These are phyloP conservation scores for Boletus bicolor DNA, from an alignment of 768 basidiomycete genomes.

Conservation along the genomic window DNA sequence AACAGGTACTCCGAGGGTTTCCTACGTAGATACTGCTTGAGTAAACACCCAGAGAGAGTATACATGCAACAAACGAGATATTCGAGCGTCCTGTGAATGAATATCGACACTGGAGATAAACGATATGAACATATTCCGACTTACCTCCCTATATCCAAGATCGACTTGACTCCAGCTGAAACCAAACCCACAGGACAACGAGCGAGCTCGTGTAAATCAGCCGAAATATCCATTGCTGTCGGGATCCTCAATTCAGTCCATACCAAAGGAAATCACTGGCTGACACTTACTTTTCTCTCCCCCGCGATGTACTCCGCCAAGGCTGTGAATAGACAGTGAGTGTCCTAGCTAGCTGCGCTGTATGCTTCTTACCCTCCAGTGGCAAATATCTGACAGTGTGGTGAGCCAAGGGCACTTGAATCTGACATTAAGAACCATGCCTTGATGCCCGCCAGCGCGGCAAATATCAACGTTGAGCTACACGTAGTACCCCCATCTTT, in stretches of 20 bases:
- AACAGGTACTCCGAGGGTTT: conserved; percentile 93
- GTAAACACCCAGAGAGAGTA: not conserved
- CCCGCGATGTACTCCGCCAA: conserved; percentile 83
- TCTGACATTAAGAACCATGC: conserved; percentile 30
- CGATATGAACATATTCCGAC: not conserved
- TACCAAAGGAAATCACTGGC: not conserved
- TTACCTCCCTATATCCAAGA: conserved; percentile 85
- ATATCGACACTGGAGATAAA: not conserved
- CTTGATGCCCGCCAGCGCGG: conserved; percentile 84
- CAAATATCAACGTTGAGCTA: conserved; percentile 69
- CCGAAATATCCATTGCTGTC: conserved; percentile 90
- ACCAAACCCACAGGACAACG: conserved; percentile 89
- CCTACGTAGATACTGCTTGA: conserved; percentile 43
- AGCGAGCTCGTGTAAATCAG: conserved; percentile 86
- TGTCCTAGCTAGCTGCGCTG: not conserved
- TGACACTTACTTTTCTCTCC: conserved; percentile 56
- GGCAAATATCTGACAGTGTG: conserved; percentile 62
- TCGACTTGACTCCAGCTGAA: conserved; percentile 92
- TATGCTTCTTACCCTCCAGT: conserved; percentile 77
- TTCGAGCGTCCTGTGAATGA: conserved; percentile 63
- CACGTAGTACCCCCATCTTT: conserved; percentile 81
- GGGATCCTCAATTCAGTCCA: not conserved
- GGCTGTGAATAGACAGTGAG: conserved; percentile 35
- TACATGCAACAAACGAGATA: conserved; percentile 53
- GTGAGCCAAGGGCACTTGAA: conserved; percentile 7